These are phyloP conservation scores for Pythium monospermum DNA, from an alignment of 352 stramenopile genomes.

Conservation along the genomic window DNA sequence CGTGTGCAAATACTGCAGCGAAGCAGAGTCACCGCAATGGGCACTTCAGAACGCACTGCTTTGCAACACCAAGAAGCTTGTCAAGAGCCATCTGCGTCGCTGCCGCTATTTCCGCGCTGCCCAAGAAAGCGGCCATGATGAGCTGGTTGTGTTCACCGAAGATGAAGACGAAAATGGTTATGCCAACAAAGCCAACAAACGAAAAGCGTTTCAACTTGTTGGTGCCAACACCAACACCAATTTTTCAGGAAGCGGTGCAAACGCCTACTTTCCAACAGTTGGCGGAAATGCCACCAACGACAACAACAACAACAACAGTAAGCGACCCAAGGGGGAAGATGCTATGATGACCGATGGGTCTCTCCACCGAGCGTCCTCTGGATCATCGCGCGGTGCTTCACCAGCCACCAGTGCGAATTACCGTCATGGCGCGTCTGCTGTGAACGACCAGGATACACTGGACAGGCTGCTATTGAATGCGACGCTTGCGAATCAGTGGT, in stretches of 20 bases:
- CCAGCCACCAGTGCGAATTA: neutral
- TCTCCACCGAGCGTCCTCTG: neutral
- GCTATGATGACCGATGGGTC: neutral
- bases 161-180: constrained; percentile 14
- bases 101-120: constrained; percentile 21
- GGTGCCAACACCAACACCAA: constrained; percentile 1
- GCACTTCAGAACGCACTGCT: constrained; percentile 23
- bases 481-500: constrained; percentile 19
- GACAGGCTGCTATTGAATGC: constrained; percentile 19
- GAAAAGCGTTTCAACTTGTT: constrained; percentile 6
- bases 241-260: too few relatives aligned
- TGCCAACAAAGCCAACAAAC: constrained; percentile 4
- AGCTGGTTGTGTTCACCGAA: constrained; percentile 21
- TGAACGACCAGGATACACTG: constrained; percentile 6
- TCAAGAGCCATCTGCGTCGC: constrained; percentile 22
- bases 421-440: neutral
- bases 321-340: neutral
- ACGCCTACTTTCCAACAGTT: too few relatives aligned
- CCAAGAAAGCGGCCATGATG: constrained; percentile 7
- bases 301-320: neutral
- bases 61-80: constrained; percentile 28
- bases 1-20: constrained; percentile 24
- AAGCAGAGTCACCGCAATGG: constrained; percentile 24
- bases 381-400: too few relatives aligned
- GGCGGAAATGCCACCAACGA: neutral